phyloP scores from a whole-genome alignment of 148 eudicot genomes.

The Silene uniflora region DNA sequence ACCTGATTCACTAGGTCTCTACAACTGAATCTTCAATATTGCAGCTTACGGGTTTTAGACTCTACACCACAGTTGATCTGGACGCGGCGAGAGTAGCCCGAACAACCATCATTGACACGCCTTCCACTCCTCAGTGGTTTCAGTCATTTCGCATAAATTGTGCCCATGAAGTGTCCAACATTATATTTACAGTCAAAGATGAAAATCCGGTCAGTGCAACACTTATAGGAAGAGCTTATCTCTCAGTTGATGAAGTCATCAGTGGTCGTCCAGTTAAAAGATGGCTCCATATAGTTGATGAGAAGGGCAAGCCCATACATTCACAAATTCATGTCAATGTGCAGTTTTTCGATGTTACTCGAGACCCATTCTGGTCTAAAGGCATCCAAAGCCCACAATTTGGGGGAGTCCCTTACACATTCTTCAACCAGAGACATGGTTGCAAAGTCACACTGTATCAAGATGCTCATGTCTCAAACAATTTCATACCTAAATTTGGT shows the following conservation, averaged over 20 bases:
- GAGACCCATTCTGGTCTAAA: constrained; percentile 56
- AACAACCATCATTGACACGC: constrained; percentile 39
- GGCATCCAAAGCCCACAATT: constrained; percentile 47
- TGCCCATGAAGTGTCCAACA: constrained; percentile 52
- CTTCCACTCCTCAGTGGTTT: constrained; percentile 51
- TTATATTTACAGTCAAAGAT: constrained; percentile 64
- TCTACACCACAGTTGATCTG: constrained; percentile 68
- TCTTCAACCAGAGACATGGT: constrained; percentile 59
- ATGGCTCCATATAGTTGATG: constrained; percentile 53
- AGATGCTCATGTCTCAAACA: constrained; percentile 60
- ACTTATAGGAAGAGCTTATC: constrained; percentile 68
- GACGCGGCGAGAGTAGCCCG: constrained; percentile 63
- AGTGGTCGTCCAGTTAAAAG: constrained; percentile 40
- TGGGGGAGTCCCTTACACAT: constrained; percentile 54
- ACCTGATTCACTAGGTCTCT: background rate
- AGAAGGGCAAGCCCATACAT: constrained; percentile 38
- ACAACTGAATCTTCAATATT: background rate
- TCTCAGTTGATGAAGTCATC: constrained; percentile 52
- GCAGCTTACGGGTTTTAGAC: constrained; percentile 41
- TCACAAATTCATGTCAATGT: constrained; percentile 61
- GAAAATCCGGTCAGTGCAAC: constrained; percentile 65
- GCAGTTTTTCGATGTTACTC: constrained; percentile 40
- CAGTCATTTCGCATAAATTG: constrained; percentile 57
- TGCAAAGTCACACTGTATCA: constrained; percentile 58
- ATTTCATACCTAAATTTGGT: constrained; percentile 23